Conservation (phyloP, 1,284 basidiomycete genomes). For the Cronartium quercuum region DNA sequence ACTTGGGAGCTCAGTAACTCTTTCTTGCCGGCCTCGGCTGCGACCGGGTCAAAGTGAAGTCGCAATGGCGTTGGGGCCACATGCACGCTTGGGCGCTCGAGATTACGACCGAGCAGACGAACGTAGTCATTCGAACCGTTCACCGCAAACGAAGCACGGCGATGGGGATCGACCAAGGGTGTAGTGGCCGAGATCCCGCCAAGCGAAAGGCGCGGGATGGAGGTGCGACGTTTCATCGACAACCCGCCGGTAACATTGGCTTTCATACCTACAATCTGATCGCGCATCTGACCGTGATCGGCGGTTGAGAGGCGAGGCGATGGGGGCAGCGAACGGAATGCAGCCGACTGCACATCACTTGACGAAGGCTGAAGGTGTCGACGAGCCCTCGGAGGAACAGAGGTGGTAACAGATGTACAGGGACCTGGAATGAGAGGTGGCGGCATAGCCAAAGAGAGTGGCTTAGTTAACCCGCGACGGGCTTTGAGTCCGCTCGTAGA, state of each 20-base stretch:
- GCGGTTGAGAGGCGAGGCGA: constrained; percentile 18
- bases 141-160: neutral
- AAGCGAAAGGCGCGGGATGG: constrained; percentile 25
- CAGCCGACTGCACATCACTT: neutral
- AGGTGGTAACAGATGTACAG: neutral
- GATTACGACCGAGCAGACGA: constrained; percentile 16
- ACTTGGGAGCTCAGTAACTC: constrained; percentile 36
- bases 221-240: constrained; percentile 37
- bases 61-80: constrained; percentile 5
- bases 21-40: constrained; percentile 9
- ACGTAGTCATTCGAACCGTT: constrained; percentile 3
- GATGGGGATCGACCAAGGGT: neutral
- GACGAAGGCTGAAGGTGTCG: neutral
- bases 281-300: neutral
- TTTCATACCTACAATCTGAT: constrained; percentile 29
- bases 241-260: constrained; percentile 33
- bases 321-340: constrained; percentile 27
- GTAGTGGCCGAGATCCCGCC: neutral
- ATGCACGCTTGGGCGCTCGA: neutral
- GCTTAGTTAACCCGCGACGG: constrained; percentile 33
- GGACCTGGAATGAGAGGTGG: neutral
- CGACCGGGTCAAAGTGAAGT: constrained; percentile 28
- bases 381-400: neutral
- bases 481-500: constrained; percentile 20
- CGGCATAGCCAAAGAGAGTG: constrained; percentile 19